A percentile compares a stretch with the other conserved stretches of the same genome.
These are phyloP conservation scores for Cymbopogon citratus DNA, from an alignment of 176 grass and related monocot species.

Conservation along the genomic window DNA sequence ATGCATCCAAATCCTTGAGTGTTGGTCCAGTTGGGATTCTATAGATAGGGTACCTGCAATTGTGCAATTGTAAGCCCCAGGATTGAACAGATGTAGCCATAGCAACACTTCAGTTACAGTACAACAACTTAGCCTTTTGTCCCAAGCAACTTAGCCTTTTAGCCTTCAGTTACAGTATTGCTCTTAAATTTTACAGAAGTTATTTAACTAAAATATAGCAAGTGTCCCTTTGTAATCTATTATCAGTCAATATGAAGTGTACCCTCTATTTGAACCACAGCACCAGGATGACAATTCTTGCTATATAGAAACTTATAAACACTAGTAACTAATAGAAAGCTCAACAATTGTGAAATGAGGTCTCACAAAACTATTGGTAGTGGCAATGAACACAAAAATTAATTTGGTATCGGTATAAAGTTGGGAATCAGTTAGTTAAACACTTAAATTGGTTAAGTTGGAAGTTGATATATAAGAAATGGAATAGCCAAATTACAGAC, in stretches of 20 bases:
- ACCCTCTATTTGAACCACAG: conserved; percentile 2
- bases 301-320: neutral
- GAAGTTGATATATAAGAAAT: neutral
- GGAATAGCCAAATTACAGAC: neutral
- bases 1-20: conserved; percentile 83
- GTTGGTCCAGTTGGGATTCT: conserved; percentile 91
- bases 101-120: neutral
- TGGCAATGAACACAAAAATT: neutral
- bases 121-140: too few species aligned
- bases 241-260: neutral
- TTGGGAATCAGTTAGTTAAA: neutral
- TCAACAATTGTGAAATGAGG: neutral
- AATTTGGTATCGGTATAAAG: neutral
- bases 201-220: conserved; percentile 10
- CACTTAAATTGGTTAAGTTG: neutral
- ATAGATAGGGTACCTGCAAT: conserved; percentile 95
- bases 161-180: neutral
- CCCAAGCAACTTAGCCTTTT: too few species aligned
- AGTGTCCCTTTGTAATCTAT: neutral
- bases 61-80: conserved; percentile 42
- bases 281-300: neutral
- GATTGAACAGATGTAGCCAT: conserved; percentile 23
- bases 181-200: conserved; percentile 12
- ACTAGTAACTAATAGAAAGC: neutral
- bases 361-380: neutral